These are phyloP conservation scores for Jamesozyma hellenica DNA, from an alignment of 805 yeast species.

Conservation along the genomic window DNA sequence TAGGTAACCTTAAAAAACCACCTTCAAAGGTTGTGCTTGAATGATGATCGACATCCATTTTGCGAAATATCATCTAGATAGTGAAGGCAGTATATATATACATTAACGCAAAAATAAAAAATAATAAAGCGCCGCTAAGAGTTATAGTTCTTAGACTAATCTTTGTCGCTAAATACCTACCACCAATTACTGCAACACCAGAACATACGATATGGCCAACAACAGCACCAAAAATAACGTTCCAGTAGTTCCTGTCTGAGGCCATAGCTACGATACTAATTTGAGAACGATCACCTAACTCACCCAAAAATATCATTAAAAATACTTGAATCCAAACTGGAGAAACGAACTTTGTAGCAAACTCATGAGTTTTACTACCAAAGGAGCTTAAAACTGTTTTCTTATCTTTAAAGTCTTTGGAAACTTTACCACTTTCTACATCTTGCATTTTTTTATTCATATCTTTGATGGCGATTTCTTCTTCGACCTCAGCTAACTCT, in stretches of 20 bases:
- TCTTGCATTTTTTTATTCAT: constrained; percentile 41
- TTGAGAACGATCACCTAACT: constrained; percentile 98
- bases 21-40: too few species aligned
- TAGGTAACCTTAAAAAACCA: too few species aligned
- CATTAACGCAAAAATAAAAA: constrained; percentile 69
- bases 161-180: constrained; percentile 77
- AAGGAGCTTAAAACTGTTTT: constrained; percentile 30
- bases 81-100: constrained; percentile 61
- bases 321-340: constrained; percentile 93
- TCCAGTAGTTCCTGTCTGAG: constrained; percentile 88
- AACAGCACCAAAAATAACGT: constrained; percentile 79
- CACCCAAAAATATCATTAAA: constrained; percentile 92
- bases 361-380: constrained; percentile 38
- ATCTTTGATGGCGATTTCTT: constrained; percentile 65
- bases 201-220: constrained; percentile 86
- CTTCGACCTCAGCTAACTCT: constrained; percentile 94
- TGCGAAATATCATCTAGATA: not conserved
- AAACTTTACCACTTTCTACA: constrained; percentile 46
- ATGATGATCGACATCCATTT: too few species aligned
- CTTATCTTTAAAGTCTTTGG: constrained; percentile 5
- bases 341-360: constrained; percentile 57
- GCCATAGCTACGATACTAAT: constrained; percentile 98
- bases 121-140: constrained; percentile 80
- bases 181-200: constrained; percentile 85
- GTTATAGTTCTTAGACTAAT: constrained; percentile 89